phyloP scores from a whole-genome alignment of 306 rosid genomes.

The Hippophae gyantsensis region DNA sequence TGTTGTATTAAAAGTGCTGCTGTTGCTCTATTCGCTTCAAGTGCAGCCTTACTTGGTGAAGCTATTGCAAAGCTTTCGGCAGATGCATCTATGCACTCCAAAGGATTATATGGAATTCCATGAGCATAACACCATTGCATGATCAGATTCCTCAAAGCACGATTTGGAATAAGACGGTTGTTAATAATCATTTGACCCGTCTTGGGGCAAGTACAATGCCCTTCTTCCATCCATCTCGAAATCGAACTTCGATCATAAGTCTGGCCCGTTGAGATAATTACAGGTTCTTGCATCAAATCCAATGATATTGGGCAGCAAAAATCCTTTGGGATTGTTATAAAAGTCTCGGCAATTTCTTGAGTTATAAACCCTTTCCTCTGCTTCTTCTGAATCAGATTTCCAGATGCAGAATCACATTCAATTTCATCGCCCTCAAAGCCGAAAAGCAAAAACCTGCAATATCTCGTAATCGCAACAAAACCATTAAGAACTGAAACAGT shows the following conservation, averaged over 20 bases:
- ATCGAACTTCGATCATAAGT: slow-evolving; percentile 77
- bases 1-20: slow-evolving; percentile 57
- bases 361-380: slow-evolving; percentile 45
- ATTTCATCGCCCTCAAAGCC: slow-evolving; percentile 82
- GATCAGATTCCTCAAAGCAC: slow-evolving; percentile 76
- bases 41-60: slow-evolving; percentile 59
- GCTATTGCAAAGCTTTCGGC: slow-evolving; percentile 47
- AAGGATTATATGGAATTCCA: slow-evolving; percentile 65
- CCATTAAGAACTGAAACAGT: slow-evolving; percentile 68
- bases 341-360: slow-evolving; percentile 66
- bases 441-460: slow-evolving; percentile 73
- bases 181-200: slow-evolving; percentile 76
- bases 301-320: slow-evolving; percentile 72
- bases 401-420: slow-evolving; percentile 19
- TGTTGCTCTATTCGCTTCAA: slow-evolving; percentile 71
- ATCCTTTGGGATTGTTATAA: slow-evolving; percentile 68
- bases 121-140: slow-evolving; percentile 75
- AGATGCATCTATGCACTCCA: slow-evolving; percentile 36
- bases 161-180: slow-evolving; percentile 59
- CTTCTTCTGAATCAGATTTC: slow-evolving; percentile 30
- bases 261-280: slow-evolving; percentile 76
- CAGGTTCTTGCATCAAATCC: slow-evolving; percentile 91
- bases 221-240: slow-evolving; percentile 90
- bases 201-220: slow-evolving; percentile 81
- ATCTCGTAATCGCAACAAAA: slow-evolving; percentile 75